Percentiles rank a stretch among this genome's conserved stretches.
These are phyloP conservation scores for Pterothamnion heteromorphum DNA, from an alignment of 31 red algal species.

Conservation along the genomic window DNA sequence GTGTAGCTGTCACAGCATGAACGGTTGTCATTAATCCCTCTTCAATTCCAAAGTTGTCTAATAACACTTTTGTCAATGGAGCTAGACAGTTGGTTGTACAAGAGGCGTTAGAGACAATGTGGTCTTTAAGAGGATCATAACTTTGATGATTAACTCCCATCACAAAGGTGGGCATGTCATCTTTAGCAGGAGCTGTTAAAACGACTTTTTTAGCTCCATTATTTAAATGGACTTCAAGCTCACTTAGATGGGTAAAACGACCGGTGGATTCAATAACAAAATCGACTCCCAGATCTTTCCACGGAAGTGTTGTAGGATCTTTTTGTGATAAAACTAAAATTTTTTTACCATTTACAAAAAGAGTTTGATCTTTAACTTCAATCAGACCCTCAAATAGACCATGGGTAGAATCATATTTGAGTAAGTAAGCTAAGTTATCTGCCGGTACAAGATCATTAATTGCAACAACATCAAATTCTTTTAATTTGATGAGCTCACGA, in stretches of 20 bases:
- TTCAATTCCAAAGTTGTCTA: slow-evolving; percentile 72
- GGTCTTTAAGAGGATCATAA: slow-evolving; percentile 42
- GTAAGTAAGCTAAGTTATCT: slow-evolving; percentile 71
- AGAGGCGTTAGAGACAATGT: slow-evolving; percentile 70
- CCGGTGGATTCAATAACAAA: slow-evolving; percentile 78
- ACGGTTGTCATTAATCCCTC: slow-evolving; percentile 79
- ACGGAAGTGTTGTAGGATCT: slow-evolving; percentile 66
- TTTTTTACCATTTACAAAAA: slow-evolving; percentile 59
- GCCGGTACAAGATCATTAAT: slow-evolving; percentile 71
- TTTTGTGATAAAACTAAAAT: slow-evolving; percentile 61
- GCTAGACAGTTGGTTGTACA: slow-evolving; percentile 87
- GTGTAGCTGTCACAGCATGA: slow-evolving; percentile 77
- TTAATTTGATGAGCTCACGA: slow-evolving; percentile 51
- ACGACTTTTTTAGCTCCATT: slow-evolving; percentile 78
- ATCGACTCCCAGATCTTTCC: slow-evolving; percentile 63
- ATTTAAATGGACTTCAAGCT: slow-evolving; percentile 60
- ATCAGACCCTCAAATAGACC: slow-evolving; percentile 56
- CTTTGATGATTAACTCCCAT: slow-evolving; percentile 63
- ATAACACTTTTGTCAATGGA: slow-evolving; percentile 67
- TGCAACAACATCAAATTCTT: slow-evolving; percentile 65
- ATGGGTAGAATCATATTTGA: slow-evolving; percentile 77
- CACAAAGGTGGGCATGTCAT: slow-evolving; percentile 62
- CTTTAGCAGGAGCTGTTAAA: slow-evolving; percentile 70
- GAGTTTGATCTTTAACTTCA: slow-evolving; percentile 54
- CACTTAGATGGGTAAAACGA: slow-evolving; percentile 57